Conservation (phyloP, 2,329 filamentous ascomycete genomes). For the Colletotrichum caudatum region DNA sequence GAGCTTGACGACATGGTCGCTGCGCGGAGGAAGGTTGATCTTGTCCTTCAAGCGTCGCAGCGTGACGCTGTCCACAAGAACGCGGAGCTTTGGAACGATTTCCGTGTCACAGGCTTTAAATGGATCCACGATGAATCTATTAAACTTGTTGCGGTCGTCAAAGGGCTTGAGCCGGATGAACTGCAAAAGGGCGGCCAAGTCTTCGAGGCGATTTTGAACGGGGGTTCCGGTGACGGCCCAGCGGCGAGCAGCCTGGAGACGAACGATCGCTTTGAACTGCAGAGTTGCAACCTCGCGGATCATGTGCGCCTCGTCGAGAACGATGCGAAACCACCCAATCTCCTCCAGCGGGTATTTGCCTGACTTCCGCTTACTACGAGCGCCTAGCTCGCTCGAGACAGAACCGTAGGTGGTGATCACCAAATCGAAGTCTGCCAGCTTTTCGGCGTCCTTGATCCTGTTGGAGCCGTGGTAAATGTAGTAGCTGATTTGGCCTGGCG, state of each 20-base stretch:
- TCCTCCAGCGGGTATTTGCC: constrained; percentile 76
- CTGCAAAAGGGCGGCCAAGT: constrained; percentile 86
- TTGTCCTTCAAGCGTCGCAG: constrained; percentile 91
- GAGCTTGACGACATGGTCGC: constrained; percentile 79
- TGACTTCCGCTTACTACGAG: constrained; percentile 70
- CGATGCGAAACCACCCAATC: constrained; percentile 92
- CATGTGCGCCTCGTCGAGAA: constrained; percentile 93
- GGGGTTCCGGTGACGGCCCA: constrained; percentile 99
- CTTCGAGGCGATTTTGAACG: constrained; percentile 92
- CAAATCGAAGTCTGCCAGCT: constrained; percentile 81
- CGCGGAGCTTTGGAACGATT: constrained; percentile 85
- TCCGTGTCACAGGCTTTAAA: constrained; percentile 90
- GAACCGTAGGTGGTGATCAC: constrained; percentile 95
- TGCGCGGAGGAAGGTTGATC: constrained; percentile 81
- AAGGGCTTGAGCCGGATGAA: constrained; percentile 90
- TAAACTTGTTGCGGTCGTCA: constrained; percentile 80
- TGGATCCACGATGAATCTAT: constrained; percentile 82
- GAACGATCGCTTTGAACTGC: constrained; percentile 87
- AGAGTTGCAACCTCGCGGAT: constrained; percentile 88
- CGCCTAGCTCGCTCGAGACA: constrained; percentile 80
- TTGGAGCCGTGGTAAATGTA: constrained; percentile 90
- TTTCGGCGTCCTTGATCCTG: constrained; percentile 75
- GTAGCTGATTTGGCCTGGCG: constrained; percentile 72
- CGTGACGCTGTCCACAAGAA: constrained; percentile 95
- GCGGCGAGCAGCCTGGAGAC: constrained; percentile 81